A percentile compares a stretch with the other conserved stretches of the same genome.
Conservation (phyloP, 2,329 filamentous ascomycete genomes). For the Ascosphaera apis region DNA sequence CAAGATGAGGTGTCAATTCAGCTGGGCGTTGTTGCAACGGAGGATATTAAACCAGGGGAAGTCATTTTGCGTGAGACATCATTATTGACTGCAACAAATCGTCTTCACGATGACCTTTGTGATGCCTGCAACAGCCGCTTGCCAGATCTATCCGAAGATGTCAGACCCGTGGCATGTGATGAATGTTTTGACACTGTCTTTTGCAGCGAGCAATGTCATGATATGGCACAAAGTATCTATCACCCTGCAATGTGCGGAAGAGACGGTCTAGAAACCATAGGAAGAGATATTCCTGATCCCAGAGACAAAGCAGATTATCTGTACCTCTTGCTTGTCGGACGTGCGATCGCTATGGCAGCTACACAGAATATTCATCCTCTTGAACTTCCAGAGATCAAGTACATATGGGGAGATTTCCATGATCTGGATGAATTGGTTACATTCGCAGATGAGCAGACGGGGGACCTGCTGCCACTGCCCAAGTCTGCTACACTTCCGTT, state of each 20-base stretch:
- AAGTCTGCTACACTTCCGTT: conserved; percentile 30
- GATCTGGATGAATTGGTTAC: conserved; percentile 8
- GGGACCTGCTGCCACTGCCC: conserved; percentile 1
- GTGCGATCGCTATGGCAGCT: conserved; percentile 36
- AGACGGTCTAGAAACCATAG: conserved; percentile 30
- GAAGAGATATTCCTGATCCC: conserved; percentile 31
- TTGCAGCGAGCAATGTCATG: conserved; percentile 33
- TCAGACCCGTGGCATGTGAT: conserved; percentile 24
- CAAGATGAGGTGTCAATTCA: conserved; percentile 34
- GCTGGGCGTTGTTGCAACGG: conserved; percentile 71
- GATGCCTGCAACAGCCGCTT: conserved; percentile 67
- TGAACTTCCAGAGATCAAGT: conserved; percentile 36
- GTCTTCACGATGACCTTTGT: conserved; percentile 65
- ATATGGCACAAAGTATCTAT: conserved; percentile 31
- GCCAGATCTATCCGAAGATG: conserved; percentile 28
- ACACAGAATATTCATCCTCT: conserved; percentile 35
- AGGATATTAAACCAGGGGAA: conserved; percentile 56
- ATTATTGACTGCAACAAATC: conserved; percentile 69
- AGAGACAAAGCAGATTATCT: conserved; percentile 35
- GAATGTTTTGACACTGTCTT: conserved; percentile 37
- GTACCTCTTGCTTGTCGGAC: conserved; percentile 35
- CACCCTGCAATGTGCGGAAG: conserved; percentile 36
- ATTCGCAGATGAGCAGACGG: conserved; percentile 3
- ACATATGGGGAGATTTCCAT: conserved; percentile 42
- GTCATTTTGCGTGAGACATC: conserved; percentile 61